phyloP scores from a whole-genome alignment of 2,329 filamentous ascomycete genomes.

The Trichocomaceae sp. region DNA sequence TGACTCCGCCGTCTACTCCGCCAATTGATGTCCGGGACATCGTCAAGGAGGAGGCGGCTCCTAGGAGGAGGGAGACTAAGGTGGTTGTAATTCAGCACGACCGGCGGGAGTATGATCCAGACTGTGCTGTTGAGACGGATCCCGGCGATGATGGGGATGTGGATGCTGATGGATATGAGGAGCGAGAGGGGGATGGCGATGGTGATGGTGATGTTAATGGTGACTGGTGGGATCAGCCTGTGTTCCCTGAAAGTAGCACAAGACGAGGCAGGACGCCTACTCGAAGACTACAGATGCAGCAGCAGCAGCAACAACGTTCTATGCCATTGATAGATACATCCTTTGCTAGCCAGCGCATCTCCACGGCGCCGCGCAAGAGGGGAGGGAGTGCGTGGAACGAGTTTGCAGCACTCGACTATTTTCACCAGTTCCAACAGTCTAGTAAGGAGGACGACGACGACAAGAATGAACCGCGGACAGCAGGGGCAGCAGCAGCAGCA shows the following conservation, averaged over 20 bases:
- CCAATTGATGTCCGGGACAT: conserved; percentile 21
- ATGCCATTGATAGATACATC: conserved; percentile 28
- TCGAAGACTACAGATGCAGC: no score
- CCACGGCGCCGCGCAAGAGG: conserved; percentile 22
- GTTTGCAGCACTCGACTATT: conserved; percentile 31
- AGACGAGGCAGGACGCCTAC: conserved; percentile 5
- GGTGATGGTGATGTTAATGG: conserved; percentile 9
- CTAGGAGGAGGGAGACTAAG: neutral
- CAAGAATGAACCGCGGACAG: neutral
- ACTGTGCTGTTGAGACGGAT: conserved; percentile 12
- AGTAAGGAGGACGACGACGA: neutral
- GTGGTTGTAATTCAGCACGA: neutral
- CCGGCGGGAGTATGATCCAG: neutral
- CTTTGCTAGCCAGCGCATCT: conserved; percentile 30
- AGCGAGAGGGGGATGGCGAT: conserved; percentile 6
- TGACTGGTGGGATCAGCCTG: conserved; percentile 13
- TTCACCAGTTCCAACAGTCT: conserved; percentile 19
- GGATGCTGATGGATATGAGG: conserved; percentile 9
- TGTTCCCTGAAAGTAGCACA: neutral
- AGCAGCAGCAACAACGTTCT: no score
- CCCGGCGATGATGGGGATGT: conserved; percentile 10
- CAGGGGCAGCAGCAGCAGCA: conserved; percentile 8
- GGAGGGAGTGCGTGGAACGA: conserved; percentile 35
- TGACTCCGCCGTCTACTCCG: conserved; percentile 36
- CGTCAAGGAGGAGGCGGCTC: conserved; percentile 13